Evolutionary conservation across 2,329 filamentous ascomycete species (phyloP).

Genomic region (Diaporthe destruens): DNA sequence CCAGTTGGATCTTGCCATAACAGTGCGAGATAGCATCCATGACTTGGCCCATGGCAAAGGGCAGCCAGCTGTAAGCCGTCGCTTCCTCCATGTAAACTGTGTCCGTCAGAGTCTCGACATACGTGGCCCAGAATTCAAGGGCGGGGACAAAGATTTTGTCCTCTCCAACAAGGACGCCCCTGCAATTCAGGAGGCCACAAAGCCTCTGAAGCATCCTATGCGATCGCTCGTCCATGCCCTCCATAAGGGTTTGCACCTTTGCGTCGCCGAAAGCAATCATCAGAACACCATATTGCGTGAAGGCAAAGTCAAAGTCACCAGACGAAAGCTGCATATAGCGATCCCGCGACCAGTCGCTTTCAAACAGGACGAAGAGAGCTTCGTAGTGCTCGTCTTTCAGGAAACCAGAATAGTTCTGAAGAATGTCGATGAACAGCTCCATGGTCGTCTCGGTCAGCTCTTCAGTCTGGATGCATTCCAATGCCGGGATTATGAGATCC

Average conservation of each 20-base stretch:
- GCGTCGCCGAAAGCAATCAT: conserved; percentile 78
- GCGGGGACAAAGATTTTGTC: conserved; percentile 81
- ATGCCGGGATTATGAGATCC: conserved; percentile 69
- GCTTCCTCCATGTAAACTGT: conserved; percentile 64
- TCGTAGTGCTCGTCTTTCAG: conserved; percentile 70
- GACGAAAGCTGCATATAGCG: conserved; percentile 67
- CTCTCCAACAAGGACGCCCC: conserved; percentile 77
- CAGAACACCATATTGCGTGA: conserved; percentile 74
- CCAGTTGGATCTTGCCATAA: conserved; percentile 78
- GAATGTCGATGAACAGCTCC: conserved; percentile 74
- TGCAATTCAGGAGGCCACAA: conserved; percentile 74
- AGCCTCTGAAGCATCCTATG: conserved; percentile 68
- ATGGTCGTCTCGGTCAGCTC: conserved; percentile 70
- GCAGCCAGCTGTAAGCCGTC: conserved; percentile 66
- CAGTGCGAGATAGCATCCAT: conserved; percentile 75
- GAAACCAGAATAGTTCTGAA: conserved; percentile 75
- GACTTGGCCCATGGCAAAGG: conserved; percentile 68
- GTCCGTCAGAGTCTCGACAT: conserved; percentile 77
- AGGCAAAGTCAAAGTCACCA: conserved; percentile 74
- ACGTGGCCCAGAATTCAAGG: conserved; percentile 85
- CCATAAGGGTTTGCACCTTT: conserved; percentile 70
- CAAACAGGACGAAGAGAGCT: conserved; percentile 69
- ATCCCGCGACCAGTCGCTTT: conserved; percentile 69
- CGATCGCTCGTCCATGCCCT: conserved; percentile 62
- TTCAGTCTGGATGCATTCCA: conserved; percentile 71